Evolutionary conservation across 768 basidiomycete species (phyloP), one percentile per base, ranked within the genome.

Genomic region (Tylopilus sp.): DNA sequence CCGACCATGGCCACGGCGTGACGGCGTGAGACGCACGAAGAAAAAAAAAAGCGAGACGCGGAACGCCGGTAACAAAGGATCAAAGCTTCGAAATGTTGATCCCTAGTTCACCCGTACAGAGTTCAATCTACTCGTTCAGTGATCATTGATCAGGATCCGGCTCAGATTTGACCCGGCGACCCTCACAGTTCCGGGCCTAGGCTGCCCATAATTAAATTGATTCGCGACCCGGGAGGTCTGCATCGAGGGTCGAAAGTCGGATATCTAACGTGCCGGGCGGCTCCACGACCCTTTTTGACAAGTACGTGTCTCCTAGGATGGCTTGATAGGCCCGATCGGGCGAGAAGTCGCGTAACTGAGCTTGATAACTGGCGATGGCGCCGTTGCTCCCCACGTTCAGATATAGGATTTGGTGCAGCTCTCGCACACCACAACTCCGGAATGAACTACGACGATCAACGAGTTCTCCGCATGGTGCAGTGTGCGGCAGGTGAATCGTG

Each of bases 401-500:
- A 38, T 25, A 40, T 43, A 26, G 41, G 24, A 14, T 46, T 26
- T 30, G 31, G 11, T 28, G 43, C 25, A 9, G 36, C 25, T 34
- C 40, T 44, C 55, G 46, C 50, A 34, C 33, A 45, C 36, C 10
- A 42, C 21, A 29, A 50, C 53, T 57, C 58, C 53, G 25, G 34
- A n/a, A 53, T 37, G 21, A 28, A 31, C 28, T 24, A 31, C 4
- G 28, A 50, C 11, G 45, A 57, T 57, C 55, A 50, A 46, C 34
- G n/a, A 31, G 6, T 19, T 25, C 53, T 55, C 53, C 55, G 30
- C 48, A 26, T 53, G 55, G 43, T 24, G 29, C 51, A 22, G 31
- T 56, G 48, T 56, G 52, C 48, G 52, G 55, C 25, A n/a, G 49
- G 61, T 31, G 61, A 54, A 63, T 63, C 64, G 6, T n/a, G 48